phyloP scores from a whole-genome alignment of 306 rosid genomes.

The Hippophae tibetana region DNA sequence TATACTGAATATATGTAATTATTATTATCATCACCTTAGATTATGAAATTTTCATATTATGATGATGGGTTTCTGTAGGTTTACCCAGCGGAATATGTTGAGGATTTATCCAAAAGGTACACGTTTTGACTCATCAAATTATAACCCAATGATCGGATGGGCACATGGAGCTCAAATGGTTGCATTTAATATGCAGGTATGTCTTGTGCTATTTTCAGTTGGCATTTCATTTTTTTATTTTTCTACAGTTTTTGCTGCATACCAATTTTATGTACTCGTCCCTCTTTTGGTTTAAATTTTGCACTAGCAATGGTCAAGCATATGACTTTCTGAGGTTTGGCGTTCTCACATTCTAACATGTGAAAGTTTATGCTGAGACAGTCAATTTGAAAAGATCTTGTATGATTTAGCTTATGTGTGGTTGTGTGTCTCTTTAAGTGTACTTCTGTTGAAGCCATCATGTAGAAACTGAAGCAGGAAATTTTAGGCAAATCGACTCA shows the following conservation, averaged over 20 bases:
- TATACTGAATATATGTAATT: too few species aligned
- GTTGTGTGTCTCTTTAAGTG: not conserved
- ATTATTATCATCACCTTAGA: too few species aligned
- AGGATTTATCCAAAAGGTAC: slow-evolving; percentile 93
- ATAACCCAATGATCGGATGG: slow-evolving; percentile 96
- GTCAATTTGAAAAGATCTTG: not conserved
- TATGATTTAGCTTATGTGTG: not conserved
- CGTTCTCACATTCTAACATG: slow-evolving; percentile 3
- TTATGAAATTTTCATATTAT: too few species aligned
- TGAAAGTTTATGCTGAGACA: not conserved
- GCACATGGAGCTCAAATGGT: slow-evolving; percentile 98
- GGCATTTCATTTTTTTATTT: not conserved
- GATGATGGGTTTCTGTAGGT: slow-evolving; percentile 37
- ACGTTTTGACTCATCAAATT: slow-evolving; percentile 88
- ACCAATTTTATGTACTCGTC: not conserved
- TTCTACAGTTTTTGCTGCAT: not conserved
- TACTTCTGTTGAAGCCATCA: not conserved
- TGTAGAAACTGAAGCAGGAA: not conserved
- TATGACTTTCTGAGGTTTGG: slow-evolving; percentile 1
- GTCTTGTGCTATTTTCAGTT: not conserved
- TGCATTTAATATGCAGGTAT: slow-evolving; percentile 99
- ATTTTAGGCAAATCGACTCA: not conserved
- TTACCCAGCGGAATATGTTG: slow-evolving; percentile 83
- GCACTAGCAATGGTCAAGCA: not conserved
- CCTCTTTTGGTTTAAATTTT: not conserved